A percentile compares a stretch with the other conserved stretches of the same genome.
These are phyloP conservation scores for Speleostelium caveatum DNA, from an alignment of 78 protist species.

Conservation along the genomic window DNA sequence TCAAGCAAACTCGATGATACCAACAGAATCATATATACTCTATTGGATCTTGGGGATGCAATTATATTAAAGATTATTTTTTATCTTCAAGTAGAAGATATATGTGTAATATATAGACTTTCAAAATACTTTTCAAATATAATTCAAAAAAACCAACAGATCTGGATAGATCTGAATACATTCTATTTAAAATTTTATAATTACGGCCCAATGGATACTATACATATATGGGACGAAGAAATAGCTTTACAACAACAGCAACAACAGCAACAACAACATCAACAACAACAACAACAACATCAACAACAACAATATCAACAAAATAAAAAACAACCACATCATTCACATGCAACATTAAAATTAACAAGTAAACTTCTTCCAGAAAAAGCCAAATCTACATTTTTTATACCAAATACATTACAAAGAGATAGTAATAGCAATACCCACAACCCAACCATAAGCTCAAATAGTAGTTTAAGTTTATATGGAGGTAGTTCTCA, in stretches of 20 bases:
- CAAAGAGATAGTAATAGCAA: background rate
- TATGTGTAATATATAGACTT: conserved; percentile 1
- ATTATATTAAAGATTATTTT: background rate
- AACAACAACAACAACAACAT: background rate
- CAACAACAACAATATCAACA: background rate
- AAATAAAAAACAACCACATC: background rate
- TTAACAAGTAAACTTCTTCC: background rate
- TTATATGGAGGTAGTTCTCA: background rate
- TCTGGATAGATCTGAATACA: conserved; percentile 39
- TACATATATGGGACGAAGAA: background rate
- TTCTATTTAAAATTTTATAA: conserved; percentile 25
- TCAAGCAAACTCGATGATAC: background rate
- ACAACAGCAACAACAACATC: background rate
- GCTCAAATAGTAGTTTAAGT: background rate
- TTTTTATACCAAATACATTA: background rate
- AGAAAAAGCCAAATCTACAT: background rate
- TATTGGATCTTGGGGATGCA: conserved; percentile 5
- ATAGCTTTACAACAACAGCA: background rate
- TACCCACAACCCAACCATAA: background rate
- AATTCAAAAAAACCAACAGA: background rate
- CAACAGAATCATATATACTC: background rate
- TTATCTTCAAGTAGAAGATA: conserved; percentile 7
- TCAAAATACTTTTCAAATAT: background rate
- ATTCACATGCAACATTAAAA: background rate
- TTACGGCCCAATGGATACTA: background rate